Evolutionary conservation across 495 filamentous ascomycete species (phyloP), one percentile per base, ranked within the genome.

Genomic region (Hypoxylon rickii): DNA sequence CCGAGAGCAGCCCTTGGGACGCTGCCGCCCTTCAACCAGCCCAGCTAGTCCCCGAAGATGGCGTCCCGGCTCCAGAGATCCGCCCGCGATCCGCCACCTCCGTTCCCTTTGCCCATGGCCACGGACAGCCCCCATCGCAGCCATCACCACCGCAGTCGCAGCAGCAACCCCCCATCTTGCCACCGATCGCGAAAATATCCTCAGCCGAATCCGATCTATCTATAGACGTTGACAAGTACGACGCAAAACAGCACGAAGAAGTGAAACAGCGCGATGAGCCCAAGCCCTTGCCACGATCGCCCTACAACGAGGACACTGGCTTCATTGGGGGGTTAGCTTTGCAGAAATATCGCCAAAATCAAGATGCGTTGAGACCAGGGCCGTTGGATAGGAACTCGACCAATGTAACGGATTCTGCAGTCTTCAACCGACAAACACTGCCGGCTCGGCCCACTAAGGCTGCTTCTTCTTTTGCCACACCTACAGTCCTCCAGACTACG

Each of bases 111-210:
- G 33, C 58, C 29, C 66, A 69, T 17, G 43, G 45, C 15, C 57
- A 68, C 16, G 56, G 57, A 16, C 65, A 65, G 31, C 55, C 55
- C 8, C 47, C 61, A 18, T n/a, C 53, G 20, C 63, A 52, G 31
- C 44, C 63, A 22, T 13, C 29, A 20, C 41, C 26, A 33, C 31
- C 55, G 22, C 50, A 36, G 10, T 49, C 44, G 20, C 61, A 50
- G 13, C 51, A 51, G 26, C 49, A 26, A 16, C 40, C 77, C 16
- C 76, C 77, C 16, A 67, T 66, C 1, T 59, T 80, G 8, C 75
- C 78, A n/a, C 76, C 74, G 13, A 78, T 78, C 43, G 44, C 72
- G 16, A 67, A 76, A 11, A 70, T 81, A 20, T 67, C 73, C 15
- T 79, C 77, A 5, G 61, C 64, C 44, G 74, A 71, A 17, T 58